These are phyloP conservation scores for Rhizopus delemar DNA, from an alignment of 371 early-diverging fungal species.

Conservation along the genomic window DNA sequence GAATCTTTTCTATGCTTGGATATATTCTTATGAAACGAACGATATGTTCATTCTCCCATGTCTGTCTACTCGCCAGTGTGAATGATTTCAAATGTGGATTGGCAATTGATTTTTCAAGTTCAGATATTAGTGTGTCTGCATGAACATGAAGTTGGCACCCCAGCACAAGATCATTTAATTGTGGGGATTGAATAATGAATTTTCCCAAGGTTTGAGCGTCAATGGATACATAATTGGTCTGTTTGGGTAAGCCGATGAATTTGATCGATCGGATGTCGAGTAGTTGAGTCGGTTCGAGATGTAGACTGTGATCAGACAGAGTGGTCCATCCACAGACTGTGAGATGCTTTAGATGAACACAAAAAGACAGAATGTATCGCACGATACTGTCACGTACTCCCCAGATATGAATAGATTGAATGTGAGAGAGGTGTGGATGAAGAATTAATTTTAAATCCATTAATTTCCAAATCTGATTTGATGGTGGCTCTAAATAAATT, in stretches of 20 bases:
- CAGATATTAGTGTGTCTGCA: conserved; percentile 31
- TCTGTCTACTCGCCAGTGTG: conserved; percentile 16
- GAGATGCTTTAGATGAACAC: conserved; percentile 27
- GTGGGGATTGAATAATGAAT: conserved; percentile 25
- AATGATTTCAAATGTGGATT: conserved; percentile 7
- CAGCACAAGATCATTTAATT: conserved; percentile 20
- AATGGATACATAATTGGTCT: conserved; percentile 30
- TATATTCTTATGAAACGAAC: conserved; percentile 10
- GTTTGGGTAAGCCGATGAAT: conserved; percentile 16
- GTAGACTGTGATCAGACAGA: conserved; percentile 33
- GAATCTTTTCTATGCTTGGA: conserved; percentile 15
- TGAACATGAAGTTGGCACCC: conserved; percentile 35
- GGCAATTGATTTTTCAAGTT: conserved; percentile 13
- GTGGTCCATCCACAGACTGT: conserved; percentile 37
- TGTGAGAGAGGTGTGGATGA: conserved; percentile 20
- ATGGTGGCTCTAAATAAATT: conserved; percentile 7
- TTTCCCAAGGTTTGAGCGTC: conserved; percentile 30
- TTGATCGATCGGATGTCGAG: conserved; percentile 13
- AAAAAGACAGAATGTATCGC: conserved; percentile 29
- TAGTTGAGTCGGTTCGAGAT: conserved; percentile 13
- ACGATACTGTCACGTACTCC: conserved; percentile 34
- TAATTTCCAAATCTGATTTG: conserved; percentile 21
- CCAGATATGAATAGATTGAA: conserved; percentile 28
- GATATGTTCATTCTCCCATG: conserved; percentile 23
- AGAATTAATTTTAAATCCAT: conserved; percentile 22